Conservation (phyloP, 1,139 yeast genomes). For the Pichia sp. region DNA sequence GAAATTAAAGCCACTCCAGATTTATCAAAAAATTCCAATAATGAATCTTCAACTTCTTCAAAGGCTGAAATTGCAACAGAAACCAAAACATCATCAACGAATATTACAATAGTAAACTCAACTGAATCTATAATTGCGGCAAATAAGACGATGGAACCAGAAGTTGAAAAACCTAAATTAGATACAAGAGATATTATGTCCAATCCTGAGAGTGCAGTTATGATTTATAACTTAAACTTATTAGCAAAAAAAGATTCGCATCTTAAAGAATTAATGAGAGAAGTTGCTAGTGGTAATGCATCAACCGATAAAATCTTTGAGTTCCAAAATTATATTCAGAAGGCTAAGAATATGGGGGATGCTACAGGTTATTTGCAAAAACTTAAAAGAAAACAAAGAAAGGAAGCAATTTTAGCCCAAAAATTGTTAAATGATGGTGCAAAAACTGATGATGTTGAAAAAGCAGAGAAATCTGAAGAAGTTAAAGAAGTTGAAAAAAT, state of each 20-base stretch:
- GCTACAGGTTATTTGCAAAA: conserved; percentile 23
- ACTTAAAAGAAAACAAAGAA: conserved; percentile 10
- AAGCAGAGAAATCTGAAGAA: conserved; percentile 9
- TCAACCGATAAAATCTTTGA: conserved; percentile 60
- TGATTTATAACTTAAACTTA: conserved; percentile 76
- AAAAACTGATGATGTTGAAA: conserved; percentile 8
- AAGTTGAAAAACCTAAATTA: neutral
- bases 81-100: too few relatives aligned
- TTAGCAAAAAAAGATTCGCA: conserved; percentile 71
- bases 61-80: too few relatives aligned
- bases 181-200: conserved; percentile 38
- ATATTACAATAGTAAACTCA: too few relatives aligned
- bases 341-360: conserved; percentile 74
- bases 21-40: too few relatives aligned
- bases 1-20: too few relatives aligned
- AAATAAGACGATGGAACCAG: neutral
- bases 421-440: too few relatives aligned
- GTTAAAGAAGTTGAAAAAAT: conserved; percentile 10
- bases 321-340: conserved; percentile 71
- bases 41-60: too few relatives aligned
- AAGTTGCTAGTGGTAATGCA: conserved; percentile 79
- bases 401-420: too few relatives aligned
- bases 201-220: conserved; percentile 62
- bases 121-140: too few relatives aligned
- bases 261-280: conserved; percentile 66